These are phyloP conservation scores for Withania somnifera DNA, from an alignment of 305 asterid genomes.

Conservation along the genomic window DNA sequence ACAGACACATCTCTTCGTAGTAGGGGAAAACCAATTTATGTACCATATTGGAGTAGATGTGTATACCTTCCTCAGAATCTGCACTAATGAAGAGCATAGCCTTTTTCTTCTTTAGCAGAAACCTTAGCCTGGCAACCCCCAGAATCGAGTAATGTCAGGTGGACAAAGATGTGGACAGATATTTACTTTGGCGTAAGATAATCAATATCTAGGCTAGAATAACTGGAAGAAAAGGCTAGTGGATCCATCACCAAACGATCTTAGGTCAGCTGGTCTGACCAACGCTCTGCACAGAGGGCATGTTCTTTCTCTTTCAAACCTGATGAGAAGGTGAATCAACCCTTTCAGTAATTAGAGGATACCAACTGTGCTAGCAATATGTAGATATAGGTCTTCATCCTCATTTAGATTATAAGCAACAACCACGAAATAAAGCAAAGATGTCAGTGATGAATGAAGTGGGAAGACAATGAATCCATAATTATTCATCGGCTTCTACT, in stretches of 20 bases:
- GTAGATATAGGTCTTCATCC: too few relatives aligned
- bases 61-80: background rate
- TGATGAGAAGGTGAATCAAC: too few relatives aligned
- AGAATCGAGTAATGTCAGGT: background rate
- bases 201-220: constrained; percentile 19
- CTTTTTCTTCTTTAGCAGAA: background rate
- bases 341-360: too few relatives aligned
- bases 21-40: background rate
- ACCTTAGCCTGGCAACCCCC: background rate
- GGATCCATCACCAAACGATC: constrained; percentile 75
- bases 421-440: background rate
- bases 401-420: background rate
- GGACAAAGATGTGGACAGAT: background rate
- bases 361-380: too few relatives aligned
- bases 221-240: constrained; percentile 74
- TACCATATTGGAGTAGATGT: background rate
- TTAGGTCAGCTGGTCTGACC: constrained; percentile 72
- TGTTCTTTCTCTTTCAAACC: constrained; percentile 93
- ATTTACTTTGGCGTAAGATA: background rate
- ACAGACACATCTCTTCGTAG: background rate
- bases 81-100: background rate
- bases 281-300: constrained; percentile 83
- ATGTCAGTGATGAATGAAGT: background rate
- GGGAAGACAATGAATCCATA: background rate
- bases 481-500: background rate